Percentiles rank a stretch among this genome's conserved stretches.
Conservation (phyloP, 768 basidiomycete species). For the Tricholoma sp. region DNA sequence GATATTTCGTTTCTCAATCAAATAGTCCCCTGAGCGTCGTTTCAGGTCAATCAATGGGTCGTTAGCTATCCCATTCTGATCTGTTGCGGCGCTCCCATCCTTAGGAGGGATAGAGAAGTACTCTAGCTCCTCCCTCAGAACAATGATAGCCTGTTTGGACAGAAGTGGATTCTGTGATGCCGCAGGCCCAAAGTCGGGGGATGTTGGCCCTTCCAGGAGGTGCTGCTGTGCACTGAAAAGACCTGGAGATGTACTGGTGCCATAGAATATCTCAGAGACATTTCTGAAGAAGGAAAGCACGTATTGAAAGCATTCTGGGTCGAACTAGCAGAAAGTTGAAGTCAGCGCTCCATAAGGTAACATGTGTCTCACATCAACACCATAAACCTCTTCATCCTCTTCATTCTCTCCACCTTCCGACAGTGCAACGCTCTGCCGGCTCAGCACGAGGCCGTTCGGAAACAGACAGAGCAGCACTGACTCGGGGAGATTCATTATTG, state of each 20-base stretch:
- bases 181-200: constrained; percentile 58
- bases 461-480: constrained; percentile 94
- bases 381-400: constrained; percentile 92
- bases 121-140: constrained; percentile 95
- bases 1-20: constrained; percentile 87
- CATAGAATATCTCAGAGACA: constrained; percentile 91
- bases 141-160: constrained; percentile 96
- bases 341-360: neutral
- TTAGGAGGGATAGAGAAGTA: constrained; percentile 95
- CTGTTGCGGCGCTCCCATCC: constrained; percentile 54
- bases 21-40: constrained; percentile 76
- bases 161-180: constrained; percentile 87
- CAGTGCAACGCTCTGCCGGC: constrained; percentile 74
- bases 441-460: constrained; percentile 93
- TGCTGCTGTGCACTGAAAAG: constrained; percentile 77
- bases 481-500: constrained; percentile 97
- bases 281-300: constrained; percentile 89
- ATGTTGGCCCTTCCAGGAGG: constrained; percentile 59
- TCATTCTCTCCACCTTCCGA: constrained; percentile 71
- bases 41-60: constrained; percentile 75
- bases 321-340: constrained; percentile 57
- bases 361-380: constrained; percentile 82
- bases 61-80: constrained; percentile 79
- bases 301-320: constrained; percentile 93
- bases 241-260: constrained; percentile 66